Evolutionary conservation across 1,139 yeast species (phyloP), one percentile per base, ranked within the genome.

Genomic region (Maudiozyma humilis): DNA sequence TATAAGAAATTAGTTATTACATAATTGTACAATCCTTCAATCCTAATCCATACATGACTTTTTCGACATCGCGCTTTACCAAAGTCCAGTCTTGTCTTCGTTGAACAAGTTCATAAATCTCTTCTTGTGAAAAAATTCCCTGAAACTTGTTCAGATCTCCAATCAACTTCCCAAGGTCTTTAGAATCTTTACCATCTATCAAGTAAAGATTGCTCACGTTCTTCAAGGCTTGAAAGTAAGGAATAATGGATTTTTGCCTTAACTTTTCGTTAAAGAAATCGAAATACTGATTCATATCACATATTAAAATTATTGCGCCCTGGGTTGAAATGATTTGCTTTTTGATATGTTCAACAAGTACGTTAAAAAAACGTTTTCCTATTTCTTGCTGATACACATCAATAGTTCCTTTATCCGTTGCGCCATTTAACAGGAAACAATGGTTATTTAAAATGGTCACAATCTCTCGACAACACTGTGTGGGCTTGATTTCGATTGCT

Each of bases 381-480:
- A 91, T 79, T 59, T 91, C 98, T 59, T 88, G 95, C 55, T 89
- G 94, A 59, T 88, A 91, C 0, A 91, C 94, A 55, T 89, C 97
- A 23, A 89, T 76, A 7, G 93, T 82, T 0, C 88, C 76, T 56
- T 82, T 85, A 46, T 91, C 97, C 0, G 96, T 87, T 17, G 94
- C 77, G 2, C 89, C 95, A 16, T 77, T 79, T 41, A 91, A 67
- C 41, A 89, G 66, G 47, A 77, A 77, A 50, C 89, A 79, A 59
- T 89, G 95, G n/a, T 79, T 76, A 16, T 76, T 75, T 42, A 91
- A 65, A 19, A 88, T 68, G 20, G 72, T 69, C 1, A 86, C 77
- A 1, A 78, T 81, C 46, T 75, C 74, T 12, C 53, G 57, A 0
- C 95, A 94, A 44, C 94, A 86, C 34, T 67, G 67, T 0, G 95